These are phyloP conservation scores for Diospyros kaki DNA, from an alignment of 148 eudicot species.

Conservation along the genomic window DNA sequence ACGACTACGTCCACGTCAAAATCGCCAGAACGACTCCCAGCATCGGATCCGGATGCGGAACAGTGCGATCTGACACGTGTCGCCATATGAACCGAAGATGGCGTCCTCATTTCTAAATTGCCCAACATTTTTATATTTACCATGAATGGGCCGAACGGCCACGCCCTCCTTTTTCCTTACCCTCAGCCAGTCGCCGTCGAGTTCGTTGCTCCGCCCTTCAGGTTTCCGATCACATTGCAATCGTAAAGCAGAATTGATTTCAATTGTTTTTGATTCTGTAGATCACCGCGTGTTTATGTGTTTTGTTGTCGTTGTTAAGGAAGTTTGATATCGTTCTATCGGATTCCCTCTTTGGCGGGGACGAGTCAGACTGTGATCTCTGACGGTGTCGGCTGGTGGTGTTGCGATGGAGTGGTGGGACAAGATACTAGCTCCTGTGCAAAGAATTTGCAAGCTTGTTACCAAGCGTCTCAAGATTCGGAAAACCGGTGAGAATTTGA, in stretches of 20 bases:
- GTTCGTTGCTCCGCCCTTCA: not conserved
- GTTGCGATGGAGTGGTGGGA: slow-evolving; percentile 24
- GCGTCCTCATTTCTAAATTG: not conserved
- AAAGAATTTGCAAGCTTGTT: slow-evolving; percentile 23
- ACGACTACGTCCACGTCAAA: too few relatives aligned
- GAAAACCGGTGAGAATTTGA: slow-evolving; percentile 20
- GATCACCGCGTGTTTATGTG: too few relatives aligned
- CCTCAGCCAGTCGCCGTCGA: not conserved
- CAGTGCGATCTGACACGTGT: not conserved
- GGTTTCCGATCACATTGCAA: not conserved
- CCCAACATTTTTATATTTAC: too few relatives aligned
- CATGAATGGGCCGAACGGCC: too few relatives aligned
- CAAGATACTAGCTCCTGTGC: slow-evolving; percentile 23
- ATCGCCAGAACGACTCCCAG: not conserved
- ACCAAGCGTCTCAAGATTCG: slow-evolving; percentile 26
- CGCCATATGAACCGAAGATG: not conserved
- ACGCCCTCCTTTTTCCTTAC: not conserved
- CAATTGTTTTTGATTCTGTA: not conserved
- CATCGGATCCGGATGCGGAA: not conserved
- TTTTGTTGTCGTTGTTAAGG: too few relatives aligned
- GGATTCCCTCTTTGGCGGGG: not conserved
- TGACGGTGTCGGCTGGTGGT: not conserved
- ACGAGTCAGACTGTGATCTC: not conserved
- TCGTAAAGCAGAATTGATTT: not conserved
- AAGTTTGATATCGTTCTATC: not conserved